phyloP scores from a whole-genome alignment of 345 rosid species.

The Leavenworthia alabamica region DNA sequence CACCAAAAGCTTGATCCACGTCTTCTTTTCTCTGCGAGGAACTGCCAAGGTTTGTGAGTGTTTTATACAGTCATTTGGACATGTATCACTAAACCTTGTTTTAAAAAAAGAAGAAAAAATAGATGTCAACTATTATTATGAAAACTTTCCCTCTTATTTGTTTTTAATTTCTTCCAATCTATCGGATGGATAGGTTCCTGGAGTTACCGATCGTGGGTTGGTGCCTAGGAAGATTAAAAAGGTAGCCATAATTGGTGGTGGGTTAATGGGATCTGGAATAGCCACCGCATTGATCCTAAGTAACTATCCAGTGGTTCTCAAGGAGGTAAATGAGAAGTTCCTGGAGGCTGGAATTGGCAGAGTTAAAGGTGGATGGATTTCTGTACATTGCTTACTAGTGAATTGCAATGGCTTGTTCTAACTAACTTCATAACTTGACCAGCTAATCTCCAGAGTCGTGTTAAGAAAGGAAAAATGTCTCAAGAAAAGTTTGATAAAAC shows the following conservation, averaged over 20 bases:
- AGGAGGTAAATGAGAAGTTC: conserved; percentile 85
- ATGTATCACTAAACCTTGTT: neutral
- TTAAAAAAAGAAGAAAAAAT: neutral
- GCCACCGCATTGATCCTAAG: conserved; percentile 82
- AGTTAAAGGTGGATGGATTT: conserved; percentile 55
- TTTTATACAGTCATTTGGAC: conserved; percentile 11
- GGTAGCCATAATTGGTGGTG: conserved; percentile 93
- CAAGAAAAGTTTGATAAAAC: conserved; percentile 75
- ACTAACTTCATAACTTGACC: conserved; percentile 15
- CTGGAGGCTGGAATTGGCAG: conserved; percentile 80
- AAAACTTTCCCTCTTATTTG: neutral
- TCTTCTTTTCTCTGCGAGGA: conserved; percentile 88
- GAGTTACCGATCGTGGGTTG: conserved; percentile 72
- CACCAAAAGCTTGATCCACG: conserved; percentile 76
- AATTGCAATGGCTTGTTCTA: conserved; percentile 18
- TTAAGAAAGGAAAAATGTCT: conserved; percentile 78
- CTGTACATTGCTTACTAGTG: conserved; percentile 7
- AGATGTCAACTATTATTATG: neutral
- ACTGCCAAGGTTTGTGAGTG: conserved; percentile 59
- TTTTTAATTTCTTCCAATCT: neutral
- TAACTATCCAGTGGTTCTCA: conserved; percentile 74
- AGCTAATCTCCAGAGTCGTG: conserved; percentile 90
- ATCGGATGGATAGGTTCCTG: conserved; percentile 62
- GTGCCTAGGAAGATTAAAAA: conserved; percentile 61
- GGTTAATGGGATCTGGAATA: conserved; percentile 98